phyloP scores from a whole-genome alignment of 768 basidiomycete genomes.

The Lactarius hatsudake region DNA sequence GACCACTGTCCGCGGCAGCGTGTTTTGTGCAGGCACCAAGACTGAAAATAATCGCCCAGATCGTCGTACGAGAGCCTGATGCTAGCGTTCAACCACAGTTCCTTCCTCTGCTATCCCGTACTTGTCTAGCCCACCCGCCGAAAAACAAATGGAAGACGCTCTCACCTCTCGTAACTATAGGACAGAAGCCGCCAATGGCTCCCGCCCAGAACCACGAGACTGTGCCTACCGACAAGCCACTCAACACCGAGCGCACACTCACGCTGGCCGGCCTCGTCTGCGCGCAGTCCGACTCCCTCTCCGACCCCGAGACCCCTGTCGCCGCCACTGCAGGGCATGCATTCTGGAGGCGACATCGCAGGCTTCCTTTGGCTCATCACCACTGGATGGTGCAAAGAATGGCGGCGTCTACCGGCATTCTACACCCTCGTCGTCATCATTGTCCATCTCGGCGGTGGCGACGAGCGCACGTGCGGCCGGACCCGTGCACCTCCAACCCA shows the following conservation, averaged over 20 bases:
- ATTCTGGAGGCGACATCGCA: slow-evolving; percentile 71
- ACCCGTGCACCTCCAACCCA: background rate
- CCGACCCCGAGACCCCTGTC: slow-evolving; percentile 69
- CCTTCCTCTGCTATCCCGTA: slow-evolving; percentile 58
- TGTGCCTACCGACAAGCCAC: slow-evolving; percentile 36
- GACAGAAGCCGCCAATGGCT: slow-evolving; percentile 37
- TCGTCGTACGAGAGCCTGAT: too few species aligned
- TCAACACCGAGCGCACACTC: slow-evolving; percentile 33
- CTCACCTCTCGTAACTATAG: background rate
- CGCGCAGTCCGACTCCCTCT: slow-evolving; percentile 56
- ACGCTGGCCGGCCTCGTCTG: slow-evolving; percentile 40
- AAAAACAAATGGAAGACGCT: background rate
- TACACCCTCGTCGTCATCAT: background rate
- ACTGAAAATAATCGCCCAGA: too few species aligned
- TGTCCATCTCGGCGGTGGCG: slow-evolving; percentile 14
- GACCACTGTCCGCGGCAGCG: too few species aligned
- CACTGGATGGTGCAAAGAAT: slow-evolving; percentile 20
- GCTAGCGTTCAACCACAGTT: slow-evolving; percentile 68
- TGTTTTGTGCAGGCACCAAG: too few species aligned
- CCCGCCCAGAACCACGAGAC: slow-evolving; percentile 32
- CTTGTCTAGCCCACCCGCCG: slow-evolving; percentile 34
- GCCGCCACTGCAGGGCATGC: slow-evolving; percentile 45
- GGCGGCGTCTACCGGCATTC: slow-evolving; percentile 16
- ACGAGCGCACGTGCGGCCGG: background rate
- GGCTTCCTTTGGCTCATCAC: slow-evolving; percentile 87